Percentiles rank a stretch among this genome's conserved stretches.
Evolutionary conservation across 805 yeast species (phyloP).

Genomic region (Candida chauliodis): DNA sequence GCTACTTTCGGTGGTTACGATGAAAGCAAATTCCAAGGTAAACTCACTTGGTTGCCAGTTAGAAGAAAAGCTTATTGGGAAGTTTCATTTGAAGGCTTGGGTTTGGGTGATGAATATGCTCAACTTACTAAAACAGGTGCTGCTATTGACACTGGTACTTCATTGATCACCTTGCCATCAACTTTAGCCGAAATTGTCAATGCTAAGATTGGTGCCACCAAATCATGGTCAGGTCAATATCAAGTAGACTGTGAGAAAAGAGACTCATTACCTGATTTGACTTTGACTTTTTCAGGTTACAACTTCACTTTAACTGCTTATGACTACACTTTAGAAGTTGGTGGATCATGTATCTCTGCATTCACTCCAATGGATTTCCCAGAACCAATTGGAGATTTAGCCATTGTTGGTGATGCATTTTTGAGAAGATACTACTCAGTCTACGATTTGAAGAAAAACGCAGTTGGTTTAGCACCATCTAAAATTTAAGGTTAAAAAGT

Average conservation of each 20-base stretch:
- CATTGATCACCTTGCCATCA: slow-evolving; percentile 90
- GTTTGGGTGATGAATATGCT: slow-evolving; percentile 90
- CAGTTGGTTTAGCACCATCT: slow-evolving; percentile 91
- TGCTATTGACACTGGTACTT: slow-evolving; percentile 98
- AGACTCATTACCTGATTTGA: slow-evolving; percentile 83
- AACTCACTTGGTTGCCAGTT: slow-evolving; percentile 92
- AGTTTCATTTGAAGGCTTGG: slow-evolving; percentile 86
- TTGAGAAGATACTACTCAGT: slow-evolving; percentile 92
- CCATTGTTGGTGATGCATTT: slow-evolving; percentile 96
- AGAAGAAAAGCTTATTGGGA: slow-evolving; percentile 99
- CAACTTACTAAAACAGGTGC: slow-evolving; percentile 83
- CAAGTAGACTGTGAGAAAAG: slow-evolving; percentile 85
- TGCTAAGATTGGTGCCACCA: slow-evolving; percentile 94
- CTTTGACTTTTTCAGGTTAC: slow-evolving; percentile 84
- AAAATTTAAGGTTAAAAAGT: slow-evolving; percentile 4
- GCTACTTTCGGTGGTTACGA: slow-evolving; percentile 97
- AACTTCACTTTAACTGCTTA: slow-evolving; percentile 86
- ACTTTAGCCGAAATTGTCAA: slow-evolving; percentile 94
- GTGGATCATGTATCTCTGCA: slow-evolving; percentile 94
- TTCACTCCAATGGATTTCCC: slow-evolving; percentile 98
- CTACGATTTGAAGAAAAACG: slow-evolving; percentile 84
- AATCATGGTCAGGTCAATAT: slow-evolving; percentile 98
- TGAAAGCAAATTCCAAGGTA: slow-evolving; percentile 69
- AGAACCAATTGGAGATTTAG: slow-evolving; percentile 92
- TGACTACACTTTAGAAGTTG: slow-evolving; percentile 91